These are phyloP conservation scores for Carex myosuroides DNA, from an alignment of 176 grass and related monocot genomes.

Conservation along the genomic window DNA sequence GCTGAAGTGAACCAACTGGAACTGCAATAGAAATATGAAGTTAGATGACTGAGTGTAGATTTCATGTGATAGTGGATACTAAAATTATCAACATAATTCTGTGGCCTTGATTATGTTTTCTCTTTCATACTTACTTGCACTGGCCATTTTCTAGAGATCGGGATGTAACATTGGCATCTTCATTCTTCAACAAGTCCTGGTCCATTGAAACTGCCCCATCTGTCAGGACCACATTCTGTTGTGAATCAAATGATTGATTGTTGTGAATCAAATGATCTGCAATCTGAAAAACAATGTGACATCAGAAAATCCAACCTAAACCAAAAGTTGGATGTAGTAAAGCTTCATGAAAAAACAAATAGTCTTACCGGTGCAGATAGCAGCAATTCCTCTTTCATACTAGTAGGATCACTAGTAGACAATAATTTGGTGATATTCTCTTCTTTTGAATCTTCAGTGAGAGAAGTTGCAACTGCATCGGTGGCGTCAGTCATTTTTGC, in stretches of 20 bases:
- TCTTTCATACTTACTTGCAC: constrained; percentile 33
- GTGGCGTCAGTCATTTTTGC: constrained; percentile 28
- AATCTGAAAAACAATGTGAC: constrained; percentile 4
- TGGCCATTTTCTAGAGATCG: neutral
- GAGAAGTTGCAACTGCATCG: constrained; percentile 20
- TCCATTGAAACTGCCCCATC: constrained; percentile 36
- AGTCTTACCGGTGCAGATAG: constrained; percentile 47
- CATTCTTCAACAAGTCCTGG: constrained; percentile 21
- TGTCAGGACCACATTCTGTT: constrained; percentile 17
- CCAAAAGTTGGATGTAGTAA: neutral
- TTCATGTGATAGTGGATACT: neutral
- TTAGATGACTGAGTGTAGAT: neutral
- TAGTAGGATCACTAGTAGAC: neutral
- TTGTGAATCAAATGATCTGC: constrained; percentile 12
- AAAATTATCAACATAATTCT: neutral
- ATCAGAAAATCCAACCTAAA: constrained; percentile 15
- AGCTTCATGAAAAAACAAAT: constrained; percentile 16
- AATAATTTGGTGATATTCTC: constrained; percentile 30
- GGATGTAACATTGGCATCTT: neutral
- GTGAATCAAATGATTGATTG: neutral
- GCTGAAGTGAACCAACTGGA: constrained; percentile 39
- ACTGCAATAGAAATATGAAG: constrained; percentile 33
- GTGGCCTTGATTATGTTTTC: neutral
- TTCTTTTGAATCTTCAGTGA: constrained; percentile 32
- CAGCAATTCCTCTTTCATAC: constrained; percentile 29